Conservation (phyloP, 805 yeast species). For the Nakazawaea wyomingensis region DNA sequence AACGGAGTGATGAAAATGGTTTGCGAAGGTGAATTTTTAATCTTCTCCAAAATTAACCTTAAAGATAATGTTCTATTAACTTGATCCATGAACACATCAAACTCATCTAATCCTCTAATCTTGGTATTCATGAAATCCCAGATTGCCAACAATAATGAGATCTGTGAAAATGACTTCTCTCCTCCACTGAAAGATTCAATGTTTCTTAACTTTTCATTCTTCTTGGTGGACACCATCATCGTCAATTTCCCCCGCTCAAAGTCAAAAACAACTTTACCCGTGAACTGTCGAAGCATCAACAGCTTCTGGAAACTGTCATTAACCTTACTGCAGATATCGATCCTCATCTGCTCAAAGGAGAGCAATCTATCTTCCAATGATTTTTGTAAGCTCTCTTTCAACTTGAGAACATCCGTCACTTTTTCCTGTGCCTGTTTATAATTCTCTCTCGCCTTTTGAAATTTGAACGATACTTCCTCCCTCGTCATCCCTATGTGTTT, state of each 20-base stretch:
- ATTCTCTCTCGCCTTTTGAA: constrained; percentile 37
- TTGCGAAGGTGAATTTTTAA: constrained; percentile 62
- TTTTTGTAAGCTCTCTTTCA: constrained; percentile 24
- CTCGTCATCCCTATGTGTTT: constrained; percentile 47
- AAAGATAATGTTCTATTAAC: constrained; percentile 81
- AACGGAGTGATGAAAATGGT: constrained; percentile 93
- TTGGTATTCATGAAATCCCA: constrained; percentile 92
- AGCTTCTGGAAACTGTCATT: constrained; percentile 55
- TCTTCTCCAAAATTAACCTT: constrained; percentile 62
- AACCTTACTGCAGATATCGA: constrained; percentile 41
- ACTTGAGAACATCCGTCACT: constrained; percentile 27
- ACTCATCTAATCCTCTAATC: constrained; percentile 89
- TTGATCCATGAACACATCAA: constrained; percentile 96
- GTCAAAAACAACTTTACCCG: constrained; percentile 67
- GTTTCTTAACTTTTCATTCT: constrained; percentile 53
- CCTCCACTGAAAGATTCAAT: constrained; percentile 93
- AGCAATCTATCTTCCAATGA: constrained; percentile 40
- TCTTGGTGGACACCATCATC: constrained; percentile 58
- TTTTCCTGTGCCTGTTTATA: constrained; percentile 37
- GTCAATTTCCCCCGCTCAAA: constrained; percentile 43
- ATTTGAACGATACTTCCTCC: constrained; percentile 47
- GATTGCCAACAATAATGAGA: constrained; percentile 78
- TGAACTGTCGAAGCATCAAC: constrained; percentile 61
- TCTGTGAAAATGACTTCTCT: constrained; percentile 90
- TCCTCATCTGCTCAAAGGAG: constrained; percentile 35